Percentiles rank a stretch among this genome's conserved stretches.
These are phyloP conservation scores for Begonia fuchsioides DNA, from an alignment of 306 rosid species.

Conservation along the genomic window DNA sequence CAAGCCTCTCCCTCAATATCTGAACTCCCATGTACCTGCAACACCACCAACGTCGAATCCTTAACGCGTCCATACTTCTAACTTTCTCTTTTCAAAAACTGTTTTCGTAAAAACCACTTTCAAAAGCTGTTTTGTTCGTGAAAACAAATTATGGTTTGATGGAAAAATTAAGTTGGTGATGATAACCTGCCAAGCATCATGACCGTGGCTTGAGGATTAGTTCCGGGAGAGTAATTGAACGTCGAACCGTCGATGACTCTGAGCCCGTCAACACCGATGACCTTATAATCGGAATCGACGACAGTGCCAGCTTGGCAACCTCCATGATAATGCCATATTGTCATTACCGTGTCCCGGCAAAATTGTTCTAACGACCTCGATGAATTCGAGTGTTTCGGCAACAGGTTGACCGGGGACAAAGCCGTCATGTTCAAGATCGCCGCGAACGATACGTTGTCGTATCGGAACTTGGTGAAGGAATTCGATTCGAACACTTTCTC, in stretches of 20 bases:
- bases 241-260: slow-evolving; percentile 78
- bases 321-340: slow-evolving; percentile 86
- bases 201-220: slow-evolving; percentile 77
- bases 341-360: slow-evolving; percentile 62
- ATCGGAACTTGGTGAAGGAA: slow-evolving; percentile 36
- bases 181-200: slow-evolving; percentile 74
- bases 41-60: not conserved
- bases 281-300: slow-evolving; percentile 43
- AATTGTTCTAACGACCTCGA: slow-evolving; percentile 41
- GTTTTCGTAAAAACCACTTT: not conserved
- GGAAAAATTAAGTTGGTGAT: too few relatives aligned
- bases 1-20: slow-evolving; percentile 43
- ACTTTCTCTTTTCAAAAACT: too few relatives aligned
- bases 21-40: slow-evolving; percentile 67
- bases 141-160: too few relatives aligned
- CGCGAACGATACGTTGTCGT: slow-evolving; percentile 11
- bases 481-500: slow-evolving; percentile 33
- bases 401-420: slow-evolving; percentile 33
- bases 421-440: slow-evolving; percentile 34
- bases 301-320: slow-evolving; percentile 63
- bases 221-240: slow-evolving; percentile 55
- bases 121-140: too few relatives aligned
- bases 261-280: slow-evolving; percentile 42
- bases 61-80: too few relatives aligned
- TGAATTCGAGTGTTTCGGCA: slow-evolving; percentile 39